Evolutionary conservation across 2,329 filamentous ascomycete genomes (phyloP), one percentile per base, ranked within the genome.

Genomic region (Neopestalotiopsis rosae): DNA sequence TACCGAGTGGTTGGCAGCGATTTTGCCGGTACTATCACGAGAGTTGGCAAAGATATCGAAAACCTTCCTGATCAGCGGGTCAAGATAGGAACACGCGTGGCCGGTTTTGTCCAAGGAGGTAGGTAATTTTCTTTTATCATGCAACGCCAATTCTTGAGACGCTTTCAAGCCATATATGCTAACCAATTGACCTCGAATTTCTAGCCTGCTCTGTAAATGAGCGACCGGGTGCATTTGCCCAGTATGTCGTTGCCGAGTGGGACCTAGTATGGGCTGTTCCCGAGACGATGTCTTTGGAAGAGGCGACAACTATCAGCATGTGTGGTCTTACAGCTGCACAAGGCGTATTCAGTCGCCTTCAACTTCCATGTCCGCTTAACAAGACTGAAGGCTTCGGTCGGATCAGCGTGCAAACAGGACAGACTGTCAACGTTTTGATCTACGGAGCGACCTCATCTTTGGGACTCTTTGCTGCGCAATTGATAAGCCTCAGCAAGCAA

Each of bases 271-370:
- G 58, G 58, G 14, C 4, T 7, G 28, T 61, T 24, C 58, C 58
- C 28, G 58, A 24, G n/a, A 17, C n/a, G 1, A 24, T 61, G 58
- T 5, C 5, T 24, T 28, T 61, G 5, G 58, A 61, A 28, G 58
- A 61, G 58, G 58, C 58, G 17, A 9, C 10, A 17, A 34, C 58
- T 28, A 17, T 61, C 6, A 61, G 58, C 30, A 17, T 61, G 13
- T 61, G 58, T 61, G 58, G 17, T 34, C 58, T 61, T 14, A 61
- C 58, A 13, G 58, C 58, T 6, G 58, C 58, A 4, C 58, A 61
- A 28, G 58, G 17, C 14, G 14, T 34, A 24, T 61, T 61, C 14
- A 20, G 28, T 17, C 58, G 58, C 7, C 58, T 61, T 10, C 17
- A 34, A 20, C 30, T 61, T 17, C 20, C 20, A 20, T 17, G 17